Evolutionary conservation across 2,329 filamentous ascomycete species (phyloP), one percentile per base, ranked within the genome.

Genomic region (Stromatinia cepivora): DNA sequence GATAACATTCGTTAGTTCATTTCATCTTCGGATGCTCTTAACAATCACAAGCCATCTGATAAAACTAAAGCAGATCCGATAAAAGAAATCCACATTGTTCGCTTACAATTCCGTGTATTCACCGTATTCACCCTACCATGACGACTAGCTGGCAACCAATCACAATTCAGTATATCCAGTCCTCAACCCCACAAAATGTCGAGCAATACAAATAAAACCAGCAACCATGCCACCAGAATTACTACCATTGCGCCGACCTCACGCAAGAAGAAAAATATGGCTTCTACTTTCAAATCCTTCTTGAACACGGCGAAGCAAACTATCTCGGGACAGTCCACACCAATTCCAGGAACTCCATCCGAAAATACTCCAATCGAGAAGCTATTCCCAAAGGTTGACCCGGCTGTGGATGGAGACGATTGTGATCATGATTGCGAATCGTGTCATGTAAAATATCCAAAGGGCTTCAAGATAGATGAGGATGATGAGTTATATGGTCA

Each of bases 391-490:
- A 87, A 86, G 74, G 92, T 92, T 50, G 85, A 91, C 76, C 87
- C 91, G n/a, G 84, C 85, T 4, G 81, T 92, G 54, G 94, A 97
- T 80, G 94, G 94, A 72, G 92, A 96, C 53, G 94, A 94, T 73
- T 98, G 95, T 79, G 83, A 92, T 68, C 92, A 88, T 79, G 94
- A 98, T 81, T 99, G 94, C 82, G 87, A 88, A 34, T 88, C 84
- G 73, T 98, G 95, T 83, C 87, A 88, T 20, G 84, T 94, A 73
- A 86, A 88, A 71, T 96, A 94, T 78, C 94, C 94, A 50, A 83
- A 83, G 71, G 80, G 80, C 48, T 90, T 90, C 81, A 88, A 89
- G 77, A 88, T 97, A 68, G 91, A 98, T 69, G 86, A 90, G 79
- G 82, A 85, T 9, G 93, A 97, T 78, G 83, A 89, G 75, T 82